A percentile compares a stretch with the other conserved stretches of the same genome.
These are phyloP conservation scores for Boletus rex-veris DNA, from an alignment of 768 basidiomycete species.

Conservation along the genomic window DNA sequence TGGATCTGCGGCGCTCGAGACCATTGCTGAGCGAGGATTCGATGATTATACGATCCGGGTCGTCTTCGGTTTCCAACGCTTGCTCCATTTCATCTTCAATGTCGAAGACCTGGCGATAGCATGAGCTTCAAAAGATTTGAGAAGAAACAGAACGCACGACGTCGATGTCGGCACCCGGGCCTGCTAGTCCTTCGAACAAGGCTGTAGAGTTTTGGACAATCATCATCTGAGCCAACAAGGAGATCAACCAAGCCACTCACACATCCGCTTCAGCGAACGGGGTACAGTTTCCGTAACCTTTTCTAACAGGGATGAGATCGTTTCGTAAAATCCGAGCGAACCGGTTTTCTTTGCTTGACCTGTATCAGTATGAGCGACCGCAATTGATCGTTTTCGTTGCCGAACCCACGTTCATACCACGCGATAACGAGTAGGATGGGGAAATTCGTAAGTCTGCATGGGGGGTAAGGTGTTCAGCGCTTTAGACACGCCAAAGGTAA, in stretches of 20 bases:
- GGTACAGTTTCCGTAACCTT: slow-evolving; percentile 73
- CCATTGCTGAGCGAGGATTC: slow-evolving; percentile 15
- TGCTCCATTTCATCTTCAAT: slow-evolving; percentile 55
- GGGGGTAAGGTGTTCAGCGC: neutral
- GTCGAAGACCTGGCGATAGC: slow-evolving; percentile 61
- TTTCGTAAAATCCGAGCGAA: slow-evolving; percentile 69
- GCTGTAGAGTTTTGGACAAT: slow-evolving; percentile 39
- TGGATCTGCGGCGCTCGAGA: slow-evolving; percentile 29
- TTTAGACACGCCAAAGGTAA: neutral
- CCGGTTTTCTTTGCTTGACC: slow-evolving; percentile 65
- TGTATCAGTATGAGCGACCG: slow-evolving; percentile 6
- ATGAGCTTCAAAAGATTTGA: neutral
- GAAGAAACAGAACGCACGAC: slow-evolving; percentile 43
- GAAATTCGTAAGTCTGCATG: slow-evolving; percentile 68
- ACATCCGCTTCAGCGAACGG: slow-evolving; percentile 65
- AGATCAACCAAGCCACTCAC: slow-evolving; percentile 41
- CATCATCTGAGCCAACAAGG: neutral
- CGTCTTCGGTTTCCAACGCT: slow-evolving; percentile 5
- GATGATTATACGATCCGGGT: slow-evolving; percentile 1
- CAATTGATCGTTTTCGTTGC: neutral
- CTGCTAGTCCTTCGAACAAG: slow-evolving; percentile 76
- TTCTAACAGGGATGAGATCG: slow-evolving; percentile 63
- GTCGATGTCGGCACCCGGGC: slow-evolving; percentile 70
- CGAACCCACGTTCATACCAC: slow-evolving; percentile 65
- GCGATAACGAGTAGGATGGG: slow-evolving; percentile 80